Conservation (phyloP, 2,329 filamentous ascomycete species). For the Apiospora rasikravindrae region DNA sequence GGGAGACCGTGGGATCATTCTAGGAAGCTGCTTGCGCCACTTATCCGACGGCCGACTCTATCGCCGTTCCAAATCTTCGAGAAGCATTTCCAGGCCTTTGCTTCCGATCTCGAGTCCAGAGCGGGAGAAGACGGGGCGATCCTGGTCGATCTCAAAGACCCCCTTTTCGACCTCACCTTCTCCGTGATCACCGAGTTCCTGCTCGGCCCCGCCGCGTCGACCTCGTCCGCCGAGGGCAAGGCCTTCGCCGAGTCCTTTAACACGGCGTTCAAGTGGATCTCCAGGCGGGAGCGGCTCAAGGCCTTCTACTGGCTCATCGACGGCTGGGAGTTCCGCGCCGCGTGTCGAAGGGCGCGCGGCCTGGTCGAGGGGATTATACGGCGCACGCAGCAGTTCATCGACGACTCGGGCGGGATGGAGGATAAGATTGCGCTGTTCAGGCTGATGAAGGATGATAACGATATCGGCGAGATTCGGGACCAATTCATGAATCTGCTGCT, state of each 20-base stretch:
- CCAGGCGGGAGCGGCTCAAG: not conserved
- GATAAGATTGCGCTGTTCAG: too few relatives aligned
- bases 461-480: not conserved
- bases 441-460: not conserved
- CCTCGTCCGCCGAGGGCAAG: not conserved
- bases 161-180: conserved; percentile 13
- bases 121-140: too few relatives aligned
- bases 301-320: not conserved
- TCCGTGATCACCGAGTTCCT: not conserved
- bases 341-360: not conserved
- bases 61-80: conserved; percentile 11
- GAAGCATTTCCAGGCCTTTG: conserved; percentile 8
- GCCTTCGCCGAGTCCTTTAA: not conserved
- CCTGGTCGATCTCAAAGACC: conserved; percentile 18
- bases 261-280: not conserved
- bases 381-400: not conserved
- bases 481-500: conserved; percentile 4
- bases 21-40: conserved; percentile 45
- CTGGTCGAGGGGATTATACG: too few relatives aligned
- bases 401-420: not conserved
- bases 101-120: too few relatives aligned
- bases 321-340: not conserved
- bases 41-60: conserved; percentile 13
- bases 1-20: conserved; percentile 44
- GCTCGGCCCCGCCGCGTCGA: not conserved